Evolutionary conservation across 192 early-diverging fungal genomes (phyloP), one percentile per base, ranked within the genome.

Genomic region (Glomus cerebriforme): DNA sequence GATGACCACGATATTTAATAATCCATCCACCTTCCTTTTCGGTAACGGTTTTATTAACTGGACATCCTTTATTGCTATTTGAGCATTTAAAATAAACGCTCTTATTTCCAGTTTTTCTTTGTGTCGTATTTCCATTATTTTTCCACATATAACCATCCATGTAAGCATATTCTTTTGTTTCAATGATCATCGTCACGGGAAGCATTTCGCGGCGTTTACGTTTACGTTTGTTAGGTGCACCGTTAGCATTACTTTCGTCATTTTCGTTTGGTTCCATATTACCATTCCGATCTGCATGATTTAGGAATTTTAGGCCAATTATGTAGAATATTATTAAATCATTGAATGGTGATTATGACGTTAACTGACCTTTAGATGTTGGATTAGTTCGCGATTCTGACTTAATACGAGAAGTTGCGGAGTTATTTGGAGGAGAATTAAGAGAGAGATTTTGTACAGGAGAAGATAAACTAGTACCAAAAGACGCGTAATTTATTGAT

Each of bases 21-120:
- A 86, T 54, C 75, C 84, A 90, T 34, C 84, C 84, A 39, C 86
- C 86, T 77, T 85, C 85, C 43, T 85, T 85, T 74, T 85, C 82
- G 2, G 87, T 88, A 10, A 90, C 86, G 0, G 89, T 90, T 65
- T 90, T 90, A 73, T 90, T 90, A 13, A 88, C 89, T 43, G 77
- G 78, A 54, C 81, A 85, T 75, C 86, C 88, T 73, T 82, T 83
- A 60, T 80, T 83, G 49, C 87, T 87, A 73, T 90, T 90, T 15
- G 86, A 83, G 73, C 89, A 90, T 59, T 90, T 90, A 80, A 88
- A 88, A 73, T 90, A 90, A 67, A 88, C 82, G 76, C 89, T 90
- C 73, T 85, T 87, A 47, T 84, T 84, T 34, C 87, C 87, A 31
- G 87, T 88, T 75, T 87, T 87, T 79, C 84, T 87, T 60, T 88